A percentile compares a stretch with the other conserved stretches of the same genome.
Conservation (phyloP, 2,329 filamentous ascomycete species). For the Ustulina deusta region DNA sequence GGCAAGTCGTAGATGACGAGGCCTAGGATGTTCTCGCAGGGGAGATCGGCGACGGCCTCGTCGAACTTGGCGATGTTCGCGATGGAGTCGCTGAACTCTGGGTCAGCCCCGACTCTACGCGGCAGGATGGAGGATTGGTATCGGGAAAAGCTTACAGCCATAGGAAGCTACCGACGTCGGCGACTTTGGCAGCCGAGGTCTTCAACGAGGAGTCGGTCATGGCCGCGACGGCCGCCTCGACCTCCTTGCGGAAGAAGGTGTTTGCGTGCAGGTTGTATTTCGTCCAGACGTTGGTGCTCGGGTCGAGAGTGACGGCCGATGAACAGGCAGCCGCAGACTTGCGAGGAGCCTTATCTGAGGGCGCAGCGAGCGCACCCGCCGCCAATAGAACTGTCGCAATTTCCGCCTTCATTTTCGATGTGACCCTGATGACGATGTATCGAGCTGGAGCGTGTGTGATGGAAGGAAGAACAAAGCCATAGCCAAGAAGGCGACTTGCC, state of each 20-base stretch:
- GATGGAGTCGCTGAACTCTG: slow-evolving; percentile 59
- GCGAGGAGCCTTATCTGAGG: slow-evolving; percentile 41
- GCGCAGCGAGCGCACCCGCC: slow-evolving; percentile 48
- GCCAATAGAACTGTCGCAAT: slow-evolving; percentile 47
- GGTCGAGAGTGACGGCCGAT: slow-evolving; percentile 49
- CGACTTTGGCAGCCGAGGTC: slow-evolving; percentile 63
- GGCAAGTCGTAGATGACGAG: slow-evolving; percentile 71
- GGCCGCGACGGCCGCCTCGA: slow-evolving; percentile 45
- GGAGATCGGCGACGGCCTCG: slow-evolving; percentile 60
- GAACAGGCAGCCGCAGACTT: slow-evolving; percentile 44
- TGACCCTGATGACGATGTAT: slow-evolving; percentile 40
- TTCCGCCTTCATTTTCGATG: slow-evolving; percentile 50
- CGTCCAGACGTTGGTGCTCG: slow-evolving; percentile 49
- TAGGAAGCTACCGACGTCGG: slow-evolving; percentile 66
- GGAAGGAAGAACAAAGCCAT: slow-evolving; percentile 35
- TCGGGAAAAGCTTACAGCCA: slow-evolving; percentile 59
- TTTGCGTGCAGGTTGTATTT: slow-evolving; percentile 51
- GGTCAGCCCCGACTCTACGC: slow-evolving; percentile 25
- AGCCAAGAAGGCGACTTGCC: slow-evolving; percentile 27
- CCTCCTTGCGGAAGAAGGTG: slow-evolving; percentile 50
- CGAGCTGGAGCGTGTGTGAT: slow-evolving; percentile 43
- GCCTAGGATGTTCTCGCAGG: slow-evolving; percentile 55
- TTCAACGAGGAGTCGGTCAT: slow-evolving; percentile 63
- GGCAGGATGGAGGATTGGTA: not conserved
- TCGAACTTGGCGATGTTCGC: slow-evolving; percentile 64